Conservation (phyloP, 176 grass and related monocot species). For the Oryza brachyantha region DNA sequence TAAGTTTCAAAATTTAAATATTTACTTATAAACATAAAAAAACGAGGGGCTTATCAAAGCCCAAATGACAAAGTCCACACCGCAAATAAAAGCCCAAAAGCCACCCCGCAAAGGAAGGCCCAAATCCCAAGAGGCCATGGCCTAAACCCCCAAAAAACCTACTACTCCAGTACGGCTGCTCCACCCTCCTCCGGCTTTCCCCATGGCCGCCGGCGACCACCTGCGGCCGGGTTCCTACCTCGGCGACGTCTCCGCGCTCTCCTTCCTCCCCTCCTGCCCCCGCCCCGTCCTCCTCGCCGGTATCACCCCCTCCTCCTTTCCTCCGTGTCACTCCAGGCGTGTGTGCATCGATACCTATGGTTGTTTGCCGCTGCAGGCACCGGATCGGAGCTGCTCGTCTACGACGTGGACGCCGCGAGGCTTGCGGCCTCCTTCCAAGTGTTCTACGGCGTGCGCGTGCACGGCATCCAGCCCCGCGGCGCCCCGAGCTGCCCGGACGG, state of each 20-base stretch:
- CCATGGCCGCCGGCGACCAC: slow-evolving; percentile 41
- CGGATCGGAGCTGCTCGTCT: slow-evolving; percentile 66
- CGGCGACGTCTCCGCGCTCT: slow-evolving; percentile 49
- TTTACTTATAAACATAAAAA: neutral
- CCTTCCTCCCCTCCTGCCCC: slow-evolving; percentile 39
- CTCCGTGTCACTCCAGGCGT: neutral
- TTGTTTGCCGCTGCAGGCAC: slow-evolving; percentile 40
- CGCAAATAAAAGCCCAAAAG: neutral
- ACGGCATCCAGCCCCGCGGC: slow-evolving; percentile 57
- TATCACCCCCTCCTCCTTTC: neutral
- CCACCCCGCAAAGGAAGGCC: neutral
- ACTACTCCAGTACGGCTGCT: neutral
- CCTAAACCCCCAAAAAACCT: slow-evolving; percentile 21
- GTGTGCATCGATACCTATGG: neutral
- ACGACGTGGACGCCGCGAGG: slow-evolving; percentile 38
- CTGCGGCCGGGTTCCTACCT: slow-evolving; percentile 38
- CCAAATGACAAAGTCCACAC: no score
- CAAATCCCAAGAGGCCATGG: neutral
- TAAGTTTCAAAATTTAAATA: no score
- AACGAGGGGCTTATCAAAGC: no score
- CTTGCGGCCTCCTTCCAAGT: slow-evolving; percentile 61
- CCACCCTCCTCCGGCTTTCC: neutral
- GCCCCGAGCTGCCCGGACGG: neutral
- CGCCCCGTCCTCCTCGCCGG: slow-evolving; percentile 39
- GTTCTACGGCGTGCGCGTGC: slow-evolving; percentile 71